Conservation (phyloP, 257 asterid species). For the Nicotiana obtusifolia region DNA sequence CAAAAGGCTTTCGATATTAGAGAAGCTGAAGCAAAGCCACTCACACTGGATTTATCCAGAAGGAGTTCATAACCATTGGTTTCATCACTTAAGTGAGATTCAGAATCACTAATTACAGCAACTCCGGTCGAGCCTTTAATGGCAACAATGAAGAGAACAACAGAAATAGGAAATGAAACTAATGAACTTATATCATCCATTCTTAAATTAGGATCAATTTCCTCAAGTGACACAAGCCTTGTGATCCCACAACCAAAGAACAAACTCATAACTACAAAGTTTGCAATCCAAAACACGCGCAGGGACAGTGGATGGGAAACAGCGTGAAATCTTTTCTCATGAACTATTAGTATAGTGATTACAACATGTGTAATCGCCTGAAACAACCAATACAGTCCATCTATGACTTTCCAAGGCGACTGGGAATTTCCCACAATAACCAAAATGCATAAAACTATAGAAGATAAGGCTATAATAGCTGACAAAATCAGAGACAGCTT, state of each 20-base stretch:
- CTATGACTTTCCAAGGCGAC: slow-evolving; percentile 38
- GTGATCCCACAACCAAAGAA: slow-evolving; percentile 41
- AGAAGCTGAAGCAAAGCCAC: slow-evolving; percentile 77
- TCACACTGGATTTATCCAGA: slow-evolving; percentile 40
- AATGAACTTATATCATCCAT: slow-evolving; percentile 51
- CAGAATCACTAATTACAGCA: slow-evolving; percentile 20
- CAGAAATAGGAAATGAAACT: slow-evolving; percentile 35
- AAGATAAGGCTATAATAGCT: slow-evolving; percentile 26
- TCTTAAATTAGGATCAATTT: slow-evolving; percentile 31
- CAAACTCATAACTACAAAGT: slow-evolving; percentile 39
- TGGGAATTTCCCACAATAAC: slow-evolving; percentile 20
- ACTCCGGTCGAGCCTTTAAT: slow-evolving; percentile 70
- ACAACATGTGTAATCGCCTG: slow-evolving; percentile 49
- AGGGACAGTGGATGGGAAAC: slow-evolving; percentile 51
- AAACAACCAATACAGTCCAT: slow-evolving; percentile 59
- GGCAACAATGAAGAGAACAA: slow-evolving; percentile 39
- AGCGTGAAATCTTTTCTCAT: slow-evolving; percentile 67
- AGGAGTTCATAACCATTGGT: slow-evolving; percentile 25
- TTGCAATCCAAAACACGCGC: slow-evolving; percentile 55
- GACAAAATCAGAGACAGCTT: slow-evolving; percentile 38
- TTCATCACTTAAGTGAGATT: slow-evolving; percentile 24
- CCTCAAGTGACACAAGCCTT: slow-evolving; percentile 37
- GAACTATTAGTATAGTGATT: slow-evolving; percentile 38
- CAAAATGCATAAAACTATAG: slow-evolving; percentile 38
- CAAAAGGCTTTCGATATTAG: slow-evolving; percentile 61